Percentiles rank a stretch among this genome's conserved stretches.
Evolutionary conservation across 495 filamentous ascomycete species (phyloP).

Genomic region (Xylaria cubensis): DNA sequence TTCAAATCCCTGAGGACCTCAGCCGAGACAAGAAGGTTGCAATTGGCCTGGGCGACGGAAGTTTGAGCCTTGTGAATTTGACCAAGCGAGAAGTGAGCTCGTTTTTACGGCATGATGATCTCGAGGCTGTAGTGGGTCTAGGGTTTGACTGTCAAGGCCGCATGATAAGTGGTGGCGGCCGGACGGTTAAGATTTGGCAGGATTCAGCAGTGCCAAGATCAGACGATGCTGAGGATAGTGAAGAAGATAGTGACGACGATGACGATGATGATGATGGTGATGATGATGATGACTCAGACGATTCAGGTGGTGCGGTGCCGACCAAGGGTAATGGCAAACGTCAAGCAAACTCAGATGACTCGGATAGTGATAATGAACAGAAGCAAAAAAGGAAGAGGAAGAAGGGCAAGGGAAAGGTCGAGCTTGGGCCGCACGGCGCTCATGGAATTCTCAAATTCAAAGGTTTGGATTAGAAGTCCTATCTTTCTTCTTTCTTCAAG

Average conservation of each 20-base stretch:
- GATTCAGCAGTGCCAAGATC: conserved; percentile 53
- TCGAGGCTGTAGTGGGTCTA: conserved; percentile 79
- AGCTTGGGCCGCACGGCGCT: conserved; percentile 57
- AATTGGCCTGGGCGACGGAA: conserved; percentile 78
- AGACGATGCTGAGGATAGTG: conserved; percentile 49
- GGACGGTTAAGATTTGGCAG: conserved; percentile 85
- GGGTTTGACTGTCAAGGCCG: conserved; percentile 83
- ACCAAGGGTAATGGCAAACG: conserved; percentile 49
- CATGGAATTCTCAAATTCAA: conserved; percentile 68
- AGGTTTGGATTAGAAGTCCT: conserved; percentile 64
- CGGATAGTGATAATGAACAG: conserved; percentile 38
- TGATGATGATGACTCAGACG: conserved; percentile 51
- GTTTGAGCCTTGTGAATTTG: conserved; percentile 53
- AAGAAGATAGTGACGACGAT: conserved; percentile 50
- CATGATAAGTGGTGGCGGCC: conserved; percentile 86
- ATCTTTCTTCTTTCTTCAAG: conserved; percentile 27
- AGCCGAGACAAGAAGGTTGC: conserved; percentile 72
- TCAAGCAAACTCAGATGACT: conserved; percentile 47
- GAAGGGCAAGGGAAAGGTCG: conserved; percentile 57
- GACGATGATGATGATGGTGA: conserved; percentile 50
- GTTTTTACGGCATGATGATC: conserved; percentile 77
- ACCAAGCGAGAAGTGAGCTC: conserved; percentile 49
- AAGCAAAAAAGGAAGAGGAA: conserved; percentile 49
- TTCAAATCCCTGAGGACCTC: conserved; percentile 68
- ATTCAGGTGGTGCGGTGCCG: conserved; percentile 45